A percentile compares a stretch with the other conserved stretches of the same genome.
These are phyloP conservation scores for Thinopyrum elongatum DNA, from an alignment of 176 grass and related monocot genomes.

Conservation along the genomic window DNA sequence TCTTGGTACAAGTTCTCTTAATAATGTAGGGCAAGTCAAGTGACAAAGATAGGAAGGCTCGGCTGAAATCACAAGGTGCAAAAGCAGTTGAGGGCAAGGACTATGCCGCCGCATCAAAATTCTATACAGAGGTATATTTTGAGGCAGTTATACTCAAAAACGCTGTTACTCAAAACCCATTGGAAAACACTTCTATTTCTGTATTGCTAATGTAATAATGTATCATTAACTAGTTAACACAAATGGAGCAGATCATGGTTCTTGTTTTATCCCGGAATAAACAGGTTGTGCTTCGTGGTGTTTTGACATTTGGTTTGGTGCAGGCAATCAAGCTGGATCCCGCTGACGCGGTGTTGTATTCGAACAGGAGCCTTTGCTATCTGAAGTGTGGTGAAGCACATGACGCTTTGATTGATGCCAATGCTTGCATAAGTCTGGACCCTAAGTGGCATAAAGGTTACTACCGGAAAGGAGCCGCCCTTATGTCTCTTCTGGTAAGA, in stretches of 20 bases:
- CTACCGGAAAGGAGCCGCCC: conserved; percentile 17
- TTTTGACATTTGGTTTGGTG: background rate
- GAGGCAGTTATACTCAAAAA: background rate
- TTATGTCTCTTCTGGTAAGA: conserved; percentile 10
- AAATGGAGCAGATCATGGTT: background rate
- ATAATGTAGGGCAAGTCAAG: conserved; percentile 17
- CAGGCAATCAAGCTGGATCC: conserved; percentile 21
- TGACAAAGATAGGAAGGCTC: conserved; percentile 16
- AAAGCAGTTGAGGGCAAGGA: conserved; percentile 10
- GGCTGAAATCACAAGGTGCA: conserved; percentile 31
- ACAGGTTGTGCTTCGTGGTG: background rate
- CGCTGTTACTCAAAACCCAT: background rate
- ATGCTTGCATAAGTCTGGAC: background rate
- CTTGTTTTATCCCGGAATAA: background rate
- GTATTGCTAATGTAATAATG: background rate
- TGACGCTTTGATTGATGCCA: conserved; percentile 4
- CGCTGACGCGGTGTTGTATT: conserved; percentile 2
- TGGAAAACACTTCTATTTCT: background rate
- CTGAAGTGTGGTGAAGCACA: background rate
- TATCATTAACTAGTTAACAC: background rate
- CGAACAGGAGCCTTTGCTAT: conserved; percentile 17
- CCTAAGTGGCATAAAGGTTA: conserved; percentile 3
- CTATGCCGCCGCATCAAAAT: conserved; percentile 20
- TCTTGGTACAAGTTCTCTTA: background rate
- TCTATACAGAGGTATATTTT: conserved; percentile 29